Evolutionary conservation across 192 early-diverging fungal genomes (phyloP), one percentile per base, ranked within the genome.

Genomic region (Rhizophagus prolifer): DNA sequence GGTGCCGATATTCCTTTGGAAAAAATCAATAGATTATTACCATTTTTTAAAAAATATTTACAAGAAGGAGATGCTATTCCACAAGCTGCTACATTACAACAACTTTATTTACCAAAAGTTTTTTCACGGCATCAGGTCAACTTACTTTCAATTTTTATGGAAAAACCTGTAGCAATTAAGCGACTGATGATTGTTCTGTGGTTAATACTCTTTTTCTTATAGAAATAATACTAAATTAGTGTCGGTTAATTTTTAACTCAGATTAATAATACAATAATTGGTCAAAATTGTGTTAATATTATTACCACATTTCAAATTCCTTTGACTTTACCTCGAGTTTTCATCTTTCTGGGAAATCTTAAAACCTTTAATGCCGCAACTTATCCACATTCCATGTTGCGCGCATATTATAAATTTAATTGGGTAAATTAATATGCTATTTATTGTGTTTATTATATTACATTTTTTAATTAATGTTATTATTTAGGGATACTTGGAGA

Each of bases 1-100:
- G 4, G 4, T 61, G 8, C 8, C 19, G 26, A 61, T 61, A 61
- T 61, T 13, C 60, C 4, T 26, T 61, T 61, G 19, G 8, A 61
- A 61, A 61, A 67, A 38, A 19, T 67, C 13, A 67, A 67, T 67
- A 21, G 6, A 3, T 41, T 67, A 41, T 38, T 67, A 38, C 36
- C 36, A 21, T 67, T 67, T 41, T 67, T 67, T 41, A 67, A 67
- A 68, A 68, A 68, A 68, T 25, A 46, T 44, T 25, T 68, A 28
- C 0, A 30, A 28, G 26, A 63, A 26, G 28, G 1, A 28, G 28
- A 10, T 28, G 61, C 28, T 30, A 63, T 63, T 63, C 28, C 9
- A 28, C 1, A 63, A 28, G 61, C 28, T 63, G 4, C 28, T 28
- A 63, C 1, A 28, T 63, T 63, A 30, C 1, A 0, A 13, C 66